phyloP scores from a whole-genome alignment of 768 basidiomycete species.

The Boletellus sp. region DNA sequence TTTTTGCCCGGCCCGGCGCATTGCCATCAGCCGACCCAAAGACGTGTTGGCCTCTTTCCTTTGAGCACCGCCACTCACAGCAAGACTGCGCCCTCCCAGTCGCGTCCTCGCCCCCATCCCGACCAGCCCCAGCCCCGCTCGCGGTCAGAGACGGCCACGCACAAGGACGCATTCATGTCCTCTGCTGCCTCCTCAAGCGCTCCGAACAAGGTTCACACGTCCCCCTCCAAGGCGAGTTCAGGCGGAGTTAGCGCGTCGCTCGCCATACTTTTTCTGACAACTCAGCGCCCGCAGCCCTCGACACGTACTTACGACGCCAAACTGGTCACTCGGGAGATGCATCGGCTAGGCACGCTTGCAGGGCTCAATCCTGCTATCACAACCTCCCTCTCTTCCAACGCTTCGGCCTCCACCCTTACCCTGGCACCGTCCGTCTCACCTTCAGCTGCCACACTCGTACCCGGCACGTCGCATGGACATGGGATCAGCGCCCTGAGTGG shows the following conservation, averaged over 20 bases:
- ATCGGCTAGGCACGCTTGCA: conserved; percentile 65
- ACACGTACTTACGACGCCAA: conserved; percentile 77
- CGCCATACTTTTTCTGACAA: conserved; percentile 5
- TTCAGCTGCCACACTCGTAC: conserved; percentile 29
- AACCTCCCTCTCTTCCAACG: conserved; percentile 37
- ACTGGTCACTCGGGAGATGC: conserved; percentile 81
- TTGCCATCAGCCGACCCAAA: conserved; percentile 36
- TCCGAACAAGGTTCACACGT: conserved; percentile 29
- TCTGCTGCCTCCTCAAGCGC: conserved; percentile 25
- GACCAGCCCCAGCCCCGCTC: conserved; percentile 38
- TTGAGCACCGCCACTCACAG: conserved; percentile 39
- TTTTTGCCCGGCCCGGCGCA: conserved; percentile 8
- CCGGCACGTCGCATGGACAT: conserved; percentile 35
- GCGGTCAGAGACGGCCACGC: conserved; percentile 32
- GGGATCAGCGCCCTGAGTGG: conserved; percentile 18
- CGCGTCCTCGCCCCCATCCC: conserved; percentile 26
- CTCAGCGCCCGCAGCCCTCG: conserved; percentile 42
- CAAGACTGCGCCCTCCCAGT: conserved; percentile 25
- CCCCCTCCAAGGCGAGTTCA: conserved; percentile 33
- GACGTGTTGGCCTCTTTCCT: conserved; percentile 23
- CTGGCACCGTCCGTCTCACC: conserved; percentile 37
- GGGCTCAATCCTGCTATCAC: conserved; percentile 46
- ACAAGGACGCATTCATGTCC: conserved; percentile 24
- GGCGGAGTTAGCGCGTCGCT: conserved; percentile 17
- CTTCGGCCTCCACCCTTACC: conserved; percentile 47